Evolutionary conservation across 306 rosid species (phyloP).

Genomic region (Gleditsia sinensis): DNA sequence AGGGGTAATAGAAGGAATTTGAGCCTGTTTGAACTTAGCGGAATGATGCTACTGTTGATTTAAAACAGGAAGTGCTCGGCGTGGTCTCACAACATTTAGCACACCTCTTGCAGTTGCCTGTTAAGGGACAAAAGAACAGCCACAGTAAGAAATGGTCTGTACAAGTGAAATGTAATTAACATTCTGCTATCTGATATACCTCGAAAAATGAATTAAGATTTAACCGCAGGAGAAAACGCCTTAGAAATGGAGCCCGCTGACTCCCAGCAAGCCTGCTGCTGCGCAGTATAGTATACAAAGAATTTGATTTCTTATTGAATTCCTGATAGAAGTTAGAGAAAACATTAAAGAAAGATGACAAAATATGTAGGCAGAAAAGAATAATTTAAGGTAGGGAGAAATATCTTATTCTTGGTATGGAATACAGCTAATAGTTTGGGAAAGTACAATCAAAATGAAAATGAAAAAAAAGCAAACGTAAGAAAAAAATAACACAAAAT

Average conservation of each 20-base stretch:
- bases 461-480: background rate
- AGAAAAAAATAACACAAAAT: background rate
- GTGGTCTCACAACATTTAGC: conserved; percentile 20
- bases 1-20: background rate
- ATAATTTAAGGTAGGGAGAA: background rate
- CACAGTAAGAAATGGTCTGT: background rate
- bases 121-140: conserved; percentile 27
- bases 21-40: background rate
- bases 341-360: conserved; percentile 14
- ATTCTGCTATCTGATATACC: background rate
- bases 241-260: conserved; percentile 89
- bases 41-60: conserved; percentile 37
- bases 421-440: background rate
- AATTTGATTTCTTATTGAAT: conserved; percentile 97
- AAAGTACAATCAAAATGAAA: background rate
- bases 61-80: conserved; percentile 32
- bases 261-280: conserved; percentile 99
- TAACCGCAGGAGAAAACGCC: conserved; percentile 83
- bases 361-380: conserved; percentile 3
- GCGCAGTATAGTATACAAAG: conserved; percentile 89
- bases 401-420: background rate
- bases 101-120: conserved; percentile 95
- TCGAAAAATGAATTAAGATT: conserved; percentile 19
- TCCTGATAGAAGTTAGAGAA: conserved; percentile 53
- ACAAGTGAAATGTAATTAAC: conserved; percentile 12